Evolutionary conservation across 1,139 yeast species (phyloP), one percentile per base, ranked within the genome.

Genomic region (Sugiyamaella pinicola): DNA sequence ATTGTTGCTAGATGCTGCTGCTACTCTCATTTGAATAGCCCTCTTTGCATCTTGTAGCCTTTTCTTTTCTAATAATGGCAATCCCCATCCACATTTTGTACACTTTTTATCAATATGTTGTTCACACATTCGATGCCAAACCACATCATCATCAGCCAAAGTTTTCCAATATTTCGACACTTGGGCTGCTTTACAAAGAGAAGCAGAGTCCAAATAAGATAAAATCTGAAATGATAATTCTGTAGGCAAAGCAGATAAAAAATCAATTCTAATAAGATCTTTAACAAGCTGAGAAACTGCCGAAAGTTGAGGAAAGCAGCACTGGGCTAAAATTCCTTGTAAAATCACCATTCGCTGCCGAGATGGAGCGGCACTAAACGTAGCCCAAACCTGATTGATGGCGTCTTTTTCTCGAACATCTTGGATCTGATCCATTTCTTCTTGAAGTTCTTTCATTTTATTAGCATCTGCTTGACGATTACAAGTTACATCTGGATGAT

Each of bases 71-170:
- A 93, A 81, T 57, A 93, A 74, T 2, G 99, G 99, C 61, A 93
- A 76, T 4, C 99, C 99, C 99, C 99, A 93, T 9, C 99, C 99
- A 74, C 99, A 93, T 67, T 88, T 89, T 42, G 97, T 96, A 71
- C 99, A 93, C 69, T 93, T 93, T 56, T 96, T 78, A 70, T 93
- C 99, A 55, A 93, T 93, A 68, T 93, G 99, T 70, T 93, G 99
- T 69, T 90, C 96, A 69, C 99, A 93, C 93, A 93, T 86, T 62
- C 93, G 90, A 68, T 93, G 95, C 99, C 99, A 93, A 5, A 93
- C 98, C 51, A 95, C 74, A 65, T 93, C 98, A 68, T 91, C 97
- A 69, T 93, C 97, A 1, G 99, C 98, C 53, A 93, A 74, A 51
- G 76, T 74, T 65, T 87, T 84, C 99, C 99, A 93, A 54, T 80